These are phyloP conservation scores for Pichia kudriavzevii DNA, from an alignment of 1,139 yeast genomes.

Conservation along the genomic window DNA sequence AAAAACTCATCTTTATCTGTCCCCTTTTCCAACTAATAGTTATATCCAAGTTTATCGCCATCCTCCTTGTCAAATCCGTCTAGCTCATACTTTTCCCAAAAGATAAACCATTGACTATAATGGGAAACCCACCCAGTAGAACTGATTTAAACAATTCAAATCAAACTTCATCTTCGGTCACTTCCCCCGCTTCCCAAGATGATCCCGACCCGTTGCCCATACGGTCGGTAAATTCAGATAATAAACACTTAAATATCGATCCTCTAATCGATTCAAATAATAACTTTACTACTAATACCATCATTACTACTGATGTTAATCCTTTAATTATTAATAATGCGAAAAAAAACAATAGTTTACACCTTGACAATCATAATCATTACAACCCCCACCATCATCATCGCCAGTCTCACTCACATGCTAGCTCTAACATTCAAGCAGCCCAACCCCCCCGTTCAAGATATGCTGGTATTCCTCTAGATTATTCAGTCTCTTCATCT, in stretches of 20 bases:
- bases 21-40: too few species aligned
- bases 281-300: slow-evolving; percentile 7
- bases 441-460: neutral
- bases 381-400: too few species aligned
- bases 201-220: slow-evolving; percentile 31
- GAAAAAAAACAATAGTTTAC: too few species aligned
- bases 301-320: neutral
- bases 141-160: slow-evolving; percentile 27
- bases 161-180: slow-evolving; percentile 33
- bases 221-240: slow-evolving; percentile 33
- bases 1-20: too few species aligned
- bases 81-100: too few species aligned
- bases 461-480: neutral
- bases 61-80: too few species aligned
- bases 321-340: too few species aligned
- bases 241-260: slow-evolving; percentile 15
- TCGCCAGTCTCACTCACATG: too few species aligned
- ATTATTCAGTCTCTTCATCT: neutral
- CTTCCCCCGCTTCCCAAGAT: slow-evolving; percentile 16
- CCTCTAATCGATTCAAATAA: slow-evolving; percentile 4
- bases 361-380: too few species aligned
- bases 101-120: too few species aligned
- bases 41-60: too few species aligned
- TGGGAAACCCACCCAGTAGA: slow-evolving; percentile 53
- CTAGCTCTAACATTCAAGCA: too few species aligned